A percentile compares a stretch with the other conserved stretches of the same genome.
phyloP scores from a whole-genome alignment of 2,329 filamentous ascomycete species.

The Aspergillus neotritici region DNA sequence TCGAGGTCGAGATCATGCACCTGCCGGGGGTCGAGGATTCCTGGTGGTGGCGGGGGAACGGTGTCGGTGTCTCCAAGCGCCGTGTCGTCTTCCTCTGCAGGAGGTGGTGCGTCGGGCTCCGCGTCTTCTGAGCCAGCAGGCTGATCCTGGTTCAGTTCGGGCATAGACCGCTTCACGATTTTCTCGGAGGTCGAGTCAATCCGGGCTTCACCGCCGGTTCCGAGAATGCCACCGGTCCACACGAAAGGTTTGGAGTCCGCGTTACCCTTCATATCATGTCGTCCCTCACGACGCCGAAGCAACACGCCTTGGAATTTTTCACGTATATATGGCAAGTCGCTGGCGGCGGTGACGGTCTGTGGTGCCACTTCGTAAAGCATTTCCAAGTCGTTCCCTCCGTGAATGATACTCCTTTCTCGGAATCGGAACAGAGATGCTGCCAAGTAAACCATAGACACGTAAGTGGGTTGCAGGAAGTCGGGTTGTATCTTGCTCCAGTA shows the following conservation, averaged over 20 bases:
- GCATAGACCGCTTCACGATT: not conserved
- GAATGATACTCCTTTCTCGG: constrained; percentile 30
- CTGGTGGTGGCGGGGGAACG: too few relatives aligned
- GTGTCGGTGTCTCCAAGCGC: too few relatives aligned
- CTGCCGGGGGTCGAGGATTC: too few relatives aligned
- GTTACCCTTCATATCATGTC: constrained; percentile 14
- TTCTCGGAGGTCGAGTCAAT: constrained; percentile 3
- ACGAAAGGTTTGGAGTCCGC: constrained; percentile 18
- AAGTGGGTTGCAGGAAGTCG: constrained; percentile 40
- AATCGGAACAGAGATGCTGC: constrained; percentile 36
- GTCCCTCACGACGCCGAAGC: constrained; percentile 29
- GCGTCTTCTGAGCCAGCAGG: too few relatives aligned
- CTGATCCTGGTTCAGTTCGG: not conserved
- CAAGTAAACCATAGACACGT: constrained; percentile 41
- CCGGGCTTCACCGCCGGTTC: constrained; percentile 21
- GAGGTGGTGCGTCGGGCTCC: too few relatives aligned
- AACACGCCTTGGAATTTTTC: constrained; percentile 39
- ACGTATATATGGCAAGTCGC: constrained; percentile 34
- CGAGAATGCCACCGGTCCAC: constrained; percentile 33
- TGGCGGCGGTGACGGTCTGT: constrained; percentile 32
- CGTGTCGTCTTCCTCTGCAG: too few relatives aligned
- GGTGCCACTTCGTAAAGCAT: constrained; percentile 28
- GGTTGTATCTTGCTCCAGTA: constrained; percentile 36
- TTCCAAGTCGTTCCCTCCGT: constrained; percentile 27
- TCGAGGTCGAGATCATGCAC: too few relatives aligned